Evolutionary conservation across 2,329 filamentous ascomycete genomes (phyloP), one percentile per base, ranked within the genome.

Genomic region (Lojkania enalia): DNA sequence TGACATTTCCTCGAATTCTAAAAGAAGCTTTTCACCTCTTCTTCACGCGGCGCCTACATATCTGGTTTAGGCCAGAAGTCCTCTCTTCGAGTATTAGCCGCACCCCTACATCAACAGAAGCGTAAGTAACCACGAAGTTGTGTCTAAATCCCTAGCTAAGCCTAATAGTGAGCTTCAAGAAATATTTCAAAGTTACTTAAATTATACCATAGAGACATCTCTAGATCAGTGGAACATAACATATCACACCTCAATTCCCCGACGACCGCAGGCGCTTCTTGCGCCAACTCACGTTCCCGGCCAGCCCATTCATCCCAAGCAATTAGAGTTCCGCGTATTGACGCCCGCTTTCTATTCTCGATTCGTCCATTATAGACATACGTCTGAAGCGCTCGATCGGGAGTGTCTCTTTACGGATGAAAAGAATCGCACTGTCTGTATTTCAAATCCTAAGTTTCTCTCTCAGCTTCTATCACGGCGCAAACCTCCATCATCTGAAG

Each of bases 321-420:
- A 75, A 0, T 39, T 86, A 4, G 78, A 80, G 32, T 69, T 88
- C 36, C 77, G 77, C 41, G 71, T 88, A 3, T 64, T 86, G 15
- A 85, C 82, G 0, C 85, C 86, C 1, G 73, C 71, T 0, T 89
- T 89, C 59, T 89, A 89, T 69, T 76, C 79, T 11, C 77, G 84
- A 20, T 83, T 88, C 36, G 74, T 83, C 0, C 76, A 80, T 51
- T 87, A 88, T 58, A 73, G 79, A 0, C 76, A 85, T 57, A 79
- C 81, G 16, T 74, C 81, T 14, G 81, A 85, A 54, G 83, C 81
- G 1, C 71, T 87, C 20, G 80, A 83, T 43, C 75, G 77, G 46
- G 83, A 87, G 61, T 81, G 58, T 64, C 57, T 74, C 12, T 69
- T 71, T 21, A 71, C 71, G 1, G 68, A 75, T 18, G 71, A 78